Percentiles rank a stretch among this genome's conserved stretches.
These are phyloP conservation scores for Pseudonitzschia multiseries DNA, from an alignment of 108 stramenopile genomes.

Conservation along the genomic window DNA sequence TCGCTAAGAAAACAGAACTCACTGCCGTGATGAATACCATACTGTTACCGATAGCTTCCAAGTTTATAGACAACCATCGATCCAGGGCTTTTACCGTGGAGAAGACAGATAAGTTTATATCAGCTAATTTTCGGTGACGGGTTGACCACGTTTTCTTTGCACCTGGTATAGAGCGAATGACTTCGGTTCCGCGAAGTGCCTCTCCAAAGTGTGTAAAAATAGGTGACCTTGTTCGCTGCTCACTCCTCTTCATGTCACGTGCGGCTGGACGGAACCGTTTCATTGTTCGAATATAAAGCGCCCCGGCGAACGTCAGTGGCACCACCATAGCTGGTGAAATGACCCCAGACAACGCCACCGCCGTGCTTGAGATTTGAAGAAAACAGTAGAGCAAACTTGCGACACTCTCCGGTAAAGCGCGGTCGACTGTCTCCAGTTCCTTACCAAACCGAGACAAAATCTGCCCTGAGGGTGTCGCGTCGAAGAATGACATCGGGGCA, in stretches of 20 bases:
- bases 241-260: slow-evolving; percentile 83
- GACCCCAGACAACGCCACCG: slow-evolving; percentile 57
- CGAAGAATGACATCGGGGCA: slow-evolving; percentile 92
- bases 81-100: slow-evolving; percentile 75
- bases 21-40: slow-evolving; percentile 66
- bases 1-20: slow-evolving; percentile 55
- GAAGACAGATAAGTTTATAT: slow-evolving; percentile 65
- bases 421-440: slow-evolving; percentile 80
- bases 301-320: slow-evolving; percentile 48
- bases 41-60: slow-evolving; percentile 77
- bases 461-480: slow-evolving; percentile 90
- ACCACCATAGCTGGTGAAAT: slow-evolving; percentile 64
- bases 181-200: slow-evolving; percentile 82
- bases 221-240: slow-evolving; percentile 86
- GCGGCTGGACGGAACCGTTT: slow-evolving; percentile 68
- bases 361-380: slow-evolving; percentile 63
- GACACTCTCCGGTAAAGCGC: slow-evolving; percentile 69
- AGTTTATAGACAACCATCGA: slow-evolving; percentile 73
- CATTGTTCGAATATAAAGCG: slow-evolving; percentile 60
- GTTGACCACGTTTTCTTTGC: slow-evolving; percentile 56
- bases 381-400: slow-evolving; percentile 69
- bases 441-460: slow-evolving; percentile 88
- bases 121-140: slow-evolving; percentile 51
- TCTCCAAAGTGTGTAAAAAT: slow-evolving; percentile 95
- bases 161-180: slow-evolving; percentile 83